phyloP scores from a whole-genome alignment of 768 basidiomycete species.

The Rhodosporidiobolus sp. region DNA sequence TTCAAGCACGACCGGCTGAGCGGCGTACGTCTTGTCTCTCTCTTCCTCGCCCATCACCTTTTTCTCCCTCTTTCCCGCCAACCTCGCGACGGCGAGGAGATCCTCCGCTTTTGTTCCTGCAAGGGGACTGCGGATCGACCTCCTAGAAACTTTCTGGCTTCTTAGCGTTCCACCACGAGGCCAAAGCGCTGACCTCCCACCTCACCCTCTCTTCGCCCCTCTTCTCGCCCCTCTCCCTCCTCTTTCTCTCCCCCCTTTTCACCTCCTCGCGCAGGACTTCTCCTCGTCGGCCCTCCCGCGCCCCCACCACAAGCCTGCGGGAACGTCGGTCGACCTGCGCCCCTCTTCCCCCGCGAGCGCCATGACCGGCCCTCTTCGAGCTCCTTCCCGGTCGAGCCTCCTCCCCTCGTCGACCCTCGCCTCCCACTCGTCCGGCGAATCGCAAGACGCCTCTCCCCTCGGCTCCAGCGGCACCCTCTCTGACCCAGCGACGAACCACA shows the following conservation, averaged over 20 bases:
- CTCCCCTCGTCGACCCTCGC: slow-evolving; percentile 3
- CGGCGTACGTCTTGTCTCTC: slow-evolving; percentile 10
- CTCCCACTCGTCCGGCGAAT: slow-evolving; percentile 2
- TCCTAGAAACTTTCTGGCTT: too few relatives aligned
- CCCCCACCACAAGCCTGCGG: slow-evolving; percentile 7
- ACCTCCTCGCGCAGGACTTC: slow-evolving; percentile 16
- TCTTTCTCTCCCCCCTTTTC: neutral
- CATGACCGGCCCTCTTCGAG: slow-evolving; percentile 13
- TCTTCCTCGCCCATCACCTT: too few relatives aligned
- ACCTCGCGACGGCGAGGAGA: too few relatives aligned
- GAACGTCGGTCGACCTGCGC: slow-evolving; percentile 26
- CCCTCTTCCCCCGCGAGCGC: slow-evolving; percentile 15
- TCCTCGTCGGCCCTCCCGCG: slow-evolving; percentile 17
- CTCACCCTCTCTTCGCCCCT: neutral
- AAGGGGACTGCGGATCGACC: neutral
- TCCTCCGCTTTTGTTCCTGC: too few relatives aligned
- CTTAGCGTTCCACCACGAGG: too few relatives aligned
- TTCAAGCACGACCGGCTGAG: slow-evolving; percentile 11
- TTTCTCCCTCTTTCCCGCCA: neutral
- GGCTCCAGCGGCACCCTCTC: slow-evolving; percentile 11
- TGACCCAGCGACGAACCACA: slow-evolving; percentile 4
- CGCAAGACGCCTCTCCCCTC: slow-evolving; percentile 9
- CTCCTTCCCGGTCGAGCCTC: slow-evolving; percentile 15
- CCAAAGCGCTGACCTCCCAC: neutral
- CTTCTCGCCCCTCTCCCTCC: neutral